Evolutionary conservation across 371 early-diverging fungal species (phyloP).

Genomic region (Rhizopus microsporus): DNA sequence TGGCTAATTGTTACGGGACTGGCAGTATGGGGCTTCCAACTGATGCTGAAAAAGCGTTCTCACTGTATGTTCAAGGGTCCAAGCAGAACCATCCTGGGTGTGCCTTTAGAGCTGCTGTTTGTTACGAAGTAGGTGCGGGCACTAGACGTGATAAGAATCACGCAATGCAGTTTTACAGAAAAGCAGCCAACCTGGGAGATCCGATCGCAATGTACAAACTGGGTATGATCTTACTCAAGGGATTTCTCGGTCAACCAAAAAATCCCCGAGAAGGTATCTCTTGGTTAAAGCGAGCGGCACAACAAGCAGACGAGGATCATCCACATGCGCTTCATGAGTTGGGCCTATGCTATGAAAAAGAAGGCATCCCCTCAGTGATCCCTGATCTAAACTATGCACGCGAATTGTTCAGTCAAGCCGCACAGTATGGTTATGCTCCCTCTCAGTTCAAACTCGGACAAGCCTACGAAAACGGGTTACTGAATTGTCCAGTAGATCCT

Average conservation of each 20-base stretch:
- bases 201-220: constrained; percentile 95
- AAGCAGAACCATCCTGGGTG: constrained; percentile 92
- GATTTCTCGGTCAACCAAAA: constrained; percentile 65
- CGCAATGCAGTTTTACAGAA: constrained; percentile 90
- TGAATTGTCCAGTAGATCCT: constrained; percentile 89
- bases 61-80: constrained; percentile 88
- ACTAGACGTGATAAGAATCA: constrained; percentile 83
- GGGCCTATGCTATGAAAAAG: constrained; percentile 84
- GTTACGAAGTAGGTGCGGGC: constrained; percentile 95
- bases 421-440: constrained; percentile 91
- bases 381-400: constrained; percentile 85
- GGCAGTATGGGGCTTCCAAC: constrained; percentile 72
- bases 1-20: constrained; percentile 85
- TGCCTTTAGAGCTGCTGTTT: constrained; percentile 93
- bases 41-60: constrained; percentile 90
- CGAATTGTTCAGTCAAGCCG: constrained; percentile 89
- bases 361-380: constrained; percentile 75
- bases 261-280: constrained; percentile 89
- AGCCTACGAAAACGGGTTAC: constrained; percentile 92
- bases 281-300: constrained; percentile 92
- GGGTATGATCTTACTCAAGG: constrained; percentile 84
- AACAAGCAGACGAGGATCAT: constrained; percentile 84
- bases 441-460: constrained; percentile 92
- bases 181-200: constrained; percentile 93
- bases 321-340: constrained; percentile 95